Conservation (phyloP, 208 protist genomes). For the Herpetomonas tarakana region DNA sequence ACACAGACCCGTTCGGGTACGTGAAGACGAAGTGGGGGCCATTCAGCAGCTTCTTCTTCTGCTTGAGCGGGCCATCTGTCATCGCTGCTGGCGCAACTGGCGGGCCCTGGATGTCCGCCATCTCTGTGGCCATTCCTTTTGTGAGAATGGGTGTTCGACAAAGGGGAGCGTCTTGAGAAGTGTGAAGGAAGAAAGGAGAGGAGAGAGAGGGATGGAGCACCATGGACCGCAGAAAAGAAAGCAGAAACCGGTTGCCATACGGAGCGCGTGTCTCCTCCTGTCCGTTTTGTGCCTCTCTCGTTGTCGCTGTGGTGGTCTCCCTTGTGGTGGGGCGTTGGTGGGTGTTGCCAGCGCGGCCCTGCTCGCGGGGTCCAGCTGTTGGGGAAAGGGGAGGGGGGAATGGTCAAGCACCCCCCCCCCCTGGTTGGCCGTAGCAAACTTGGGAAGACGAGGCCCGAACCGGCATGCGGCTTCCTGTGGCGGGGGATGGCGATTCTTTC, state of each 20-base stretch:
- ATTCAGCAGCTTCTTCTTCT: constrained; percentile 49
- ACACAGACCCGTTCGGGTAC: constrained; percentile 50
- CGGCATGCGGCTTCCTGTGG: too few relatives aligned
- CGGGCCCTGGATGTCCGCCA: not conserved
- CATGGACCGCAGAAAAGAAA: not conserved
- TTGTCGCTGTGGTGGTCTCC: too few relatives aligned
- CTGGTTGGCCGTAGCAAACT: too few relatives aligned
- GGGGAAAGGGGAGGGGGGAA: too few relatives aligned
- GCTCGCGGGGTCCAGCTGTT: too few relatives aligned
- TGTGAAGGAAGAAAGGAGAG: not conserved
- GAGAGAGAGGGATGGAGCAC: not conserved
- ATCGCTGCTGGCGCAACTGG: not conserved
- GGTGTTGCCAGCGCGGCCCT: too few relatives aligned
- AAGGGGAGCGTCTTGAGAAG: not conserved
- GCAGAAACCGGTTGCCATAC: not conserved
- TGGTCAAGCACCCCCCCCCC: too few relatives aligned
- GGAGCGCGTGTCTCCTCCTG: too few relatives aligned
- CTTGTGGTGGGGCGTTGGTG: too few relatives aligned
- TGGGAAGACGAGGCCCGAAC: too few relatives aligned
- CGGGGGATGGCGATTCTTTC: too few relatives aligned
- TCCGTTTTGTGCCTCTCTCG: too few relatives aligned
- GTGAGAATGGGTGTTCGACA: not conserved
- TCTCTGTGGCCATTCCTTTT: not conserved
- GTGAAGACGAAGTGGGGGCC: constrained; percentile 45
- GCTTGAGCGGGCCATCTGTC: constrained; percentile 9